Evolutionary conservation across 257 asterid genomes (phyloP).

Genomic region (Agastache rugosa): DNA sequence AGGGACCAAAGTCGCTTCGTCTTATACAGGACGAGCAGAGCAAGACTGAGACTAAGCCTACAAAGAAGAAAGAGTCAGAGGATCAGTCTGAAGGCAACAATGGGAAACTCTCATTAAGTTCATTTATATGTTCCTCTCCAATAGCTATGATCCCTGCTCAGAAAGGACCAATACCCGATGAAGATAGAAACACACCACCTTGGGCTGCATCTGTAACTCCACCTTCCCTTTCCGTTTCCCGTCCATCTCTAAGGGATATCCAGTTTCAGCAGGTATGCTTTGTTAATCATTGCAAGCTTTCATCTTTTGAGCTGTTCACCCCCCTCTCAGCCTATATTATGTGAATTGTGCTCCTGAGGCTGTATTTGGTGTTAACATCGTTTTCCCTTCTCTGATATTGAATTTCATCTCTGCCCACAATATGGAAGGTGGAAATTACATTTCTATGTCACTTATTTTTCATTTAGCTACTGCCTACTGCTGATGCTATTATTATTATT

Average conservation of each 20-base stretch:
- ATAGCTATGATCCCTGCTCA: constrained; percentile 58
- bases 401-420: not conserved
- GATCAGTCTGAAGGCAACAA: constrained; percentile 49
- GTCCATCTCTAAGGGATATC: constrained; percentile 93
- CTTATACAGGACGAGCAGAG: constrained; percentile 89
- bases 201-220: constrained; percentile 94
- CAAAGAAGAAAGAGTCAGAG: constrained; percentile 50
- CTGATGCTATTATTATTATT: too few relatives aligned
- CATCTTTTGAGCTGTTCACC: too few relatives aligned
- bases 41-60: constrained; percentile 54
- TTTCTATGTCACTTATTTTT: not conserved
- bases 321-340: too few relatives aligned
- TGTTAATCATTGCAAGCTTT: not conserved
- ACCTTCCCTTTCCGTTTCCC: constrained; percentile 71
- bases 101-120: constrained; percentile 61
- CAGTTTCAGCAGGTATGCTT: constrained; percentile 85
- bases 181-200: constrained; percentile 83
- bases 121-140: constrained; percentile 69
- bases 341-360: too few relatives aligned
- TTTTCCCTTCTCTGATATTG: not conserved
- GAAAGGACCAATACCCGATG: constrained; percentile 58
- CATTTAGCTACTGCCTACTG: not conserved
- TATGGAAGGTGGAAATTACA: not conserved
- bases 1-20: constrained; percentile 76
- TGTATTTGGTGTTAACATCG: too few relatives aligned